These are phyloP conservation scores for Porcisia hertigi DNA, from an alignment of 208 protist species.

Conservation along the genomic window DNA sequence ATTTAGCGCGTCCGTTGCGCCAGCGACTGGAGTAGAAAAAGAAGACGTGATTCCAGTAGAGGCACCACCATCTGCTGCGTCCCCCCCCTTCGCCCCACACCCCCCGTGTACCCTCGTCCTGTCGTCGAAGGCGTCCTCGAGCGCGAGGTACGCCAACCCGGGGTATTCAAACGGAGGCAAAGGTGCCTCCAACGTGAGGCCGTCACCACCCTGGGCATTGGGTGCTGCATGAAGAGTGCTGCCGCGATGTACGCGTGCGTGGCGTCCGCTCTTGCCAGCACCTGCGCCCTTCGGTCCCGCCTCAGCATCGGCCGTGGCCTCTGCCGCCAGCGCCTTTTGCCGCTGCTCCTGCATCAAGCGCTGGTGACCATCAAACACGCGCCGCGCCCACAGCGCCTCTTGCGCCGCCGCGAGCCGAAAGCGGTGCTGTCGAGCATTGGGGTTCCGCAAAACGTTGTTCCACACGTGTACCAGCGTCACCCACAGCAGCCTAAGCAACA, in stretches of 20 bases:
- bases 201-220: not conserved
- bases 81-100: not conserved
- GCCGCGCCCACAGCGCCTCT: conserved; percentile 29
- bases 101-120: not conserved
- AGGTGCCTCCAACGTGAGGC: not conserved
- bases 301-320: not conserved
- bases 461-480: conserved; percentile 60
- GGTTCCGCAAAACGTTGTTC: conserved; percentile 54
- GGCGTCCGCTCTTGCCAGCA: conserved; percentile 12
- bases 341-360: conserved; percentile 3
- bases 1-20: not conserved
- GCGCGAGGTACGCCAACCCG: conserved; percentile 40
- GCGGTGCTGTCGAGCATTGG: conserved; percentile 56
- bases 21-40: not conserved
- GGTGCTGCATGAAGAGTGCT: not conserved
- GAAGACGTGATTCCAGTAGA: not conserved
- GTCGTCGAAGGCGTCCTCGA: not conserved
- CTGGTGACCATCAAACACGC: conserved; percentile 35
- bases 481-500: conserved; percentile 50
- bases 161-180: conserved; percentile 27
- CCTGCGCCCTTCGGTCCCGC: not conserved
- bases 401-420: conserved; percentile 23
- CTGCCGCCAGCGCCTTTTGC: conserved; percentile 1
- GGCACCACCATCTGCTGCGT: conserved; percentile 2
- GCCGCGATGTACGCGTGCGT: not conserved